Evolutionary conservation across 768 basidiomycete genomes (phyloP).

Genomic region (Phanerochaete carnosa): DNA sequence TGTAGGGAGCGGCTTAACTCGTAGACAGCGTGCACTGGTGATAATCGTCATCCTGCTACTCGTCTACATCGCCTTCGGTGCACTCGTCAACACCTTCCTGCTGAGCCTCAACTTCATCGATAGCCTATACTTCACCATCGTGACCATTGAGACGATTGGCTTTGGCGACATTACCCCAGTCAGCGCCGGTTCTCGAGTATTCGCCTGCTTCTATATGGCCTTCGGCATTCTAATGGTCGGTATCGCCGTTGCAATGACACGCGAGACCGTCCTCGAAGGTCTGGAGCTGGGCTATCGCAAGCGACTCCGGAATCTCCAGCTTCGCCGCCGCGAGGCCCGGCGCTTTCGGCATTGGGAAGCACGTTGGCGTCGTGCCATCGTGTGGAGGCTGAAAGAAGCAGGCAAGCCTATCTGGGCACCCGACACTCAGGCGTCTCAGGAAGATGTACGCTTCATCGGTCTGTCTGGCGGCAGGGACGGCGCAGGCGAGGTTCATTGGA

Average conservation of each 20-base stretch:
- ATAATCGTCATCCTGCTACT: constrained; percentile 76
- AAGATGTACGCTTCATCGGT: constrained; percentile 12
- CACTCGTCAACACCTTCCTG: constrained; percentile 52
- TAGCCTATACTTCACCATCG: constrained; percentile 75
- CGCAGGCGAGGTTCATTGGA: constrained; percentile 12
- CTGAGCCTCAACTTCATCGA: constrained; percentile 61
- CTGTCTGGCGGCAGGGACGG: constrained; percentile 1
- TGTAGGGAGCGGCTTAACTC: constrained; percentile 74
- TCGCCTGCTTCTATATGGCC: constrained; percentile 53
- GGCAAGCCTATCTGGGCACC: constrained; percentile 53
- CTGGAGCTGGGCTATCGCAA: constrained; percentile 62
- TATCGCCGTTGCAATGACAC: constrained; percentile 58
- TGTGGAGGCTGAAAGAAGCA: constrained; percentile 53
- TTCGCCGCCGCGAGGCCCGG: constrained; percentile 39
- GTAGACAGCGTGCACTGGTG: constrained; percentile 75
- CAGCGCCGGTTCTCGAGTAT: constrained; percentile 50
- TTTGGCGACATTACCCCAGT: constrained; percentile 74
- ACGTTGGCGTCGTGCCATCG: constrained; percentile 62
- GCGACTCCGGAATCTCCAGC: constrained; percentile 46
- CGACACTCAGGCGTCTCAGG: constrained; percentile 23
- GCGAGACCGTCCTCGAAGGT: constrained; percentile 72
- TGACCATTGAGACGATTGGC: constrained; percentile 63
- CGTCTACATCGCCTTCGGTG: constrained; percentile 70
- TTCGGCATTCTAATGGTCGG: constrained; percentile 55
- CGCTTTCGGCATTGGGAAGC: constrained; percentile 42